Conservation (phyloP, 805 yeast genomes). For the Metschnikowia henanensis region DNA sequence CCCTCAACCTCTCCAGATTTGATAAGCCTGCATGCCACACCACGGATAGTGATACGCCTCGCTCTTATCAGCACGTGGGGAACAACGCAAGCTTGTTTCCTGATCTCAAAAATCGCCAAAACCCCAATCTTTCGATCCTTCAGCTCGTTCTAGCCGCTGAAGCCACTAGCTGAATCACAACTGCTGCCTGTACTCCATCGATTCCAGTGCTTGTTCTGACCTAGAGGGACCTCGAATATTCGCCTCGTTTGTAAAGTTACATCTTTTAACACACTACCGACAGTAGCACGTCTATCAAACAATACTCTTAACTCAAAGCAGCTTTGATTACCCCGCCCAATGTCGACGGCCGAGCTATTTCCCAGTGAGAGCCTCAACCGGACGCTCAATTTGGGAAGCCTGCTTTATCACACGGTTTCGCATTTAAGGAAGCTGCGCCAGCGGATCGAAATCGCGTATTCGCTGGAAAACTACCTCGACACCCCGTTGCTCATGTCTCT, state of each 20-base stretch:
- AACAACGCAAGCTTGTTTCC: not conserved
- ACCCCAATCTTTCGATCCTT: too few relatives aligned
- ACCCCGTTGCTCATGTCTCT: constrained; percentile 33
- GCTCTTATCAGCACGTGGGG: constrained; percentile 4
- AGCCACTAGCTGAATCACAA: too few relatives aligned
- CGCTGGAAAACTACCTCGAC: constrained; percentile 28
- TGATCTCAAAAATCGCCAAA: not conserved
- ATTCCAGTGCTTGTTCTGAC: too few relatives aligned
- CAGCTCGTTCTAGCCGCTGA: too few relatives aligned
- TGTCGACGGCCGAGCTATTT: constrained; percentile 16
- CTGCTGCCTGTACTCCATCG: too few relatives aligned
- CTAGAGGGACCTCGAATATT: too few relatives aligned
- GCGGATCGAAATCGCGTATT: constrained; percentile 30
- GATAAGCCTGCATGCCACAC: constrained; percentile 1
- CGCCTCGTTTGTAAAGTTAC: too few relatives aligned
- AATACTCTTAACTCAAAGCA: not conserved
- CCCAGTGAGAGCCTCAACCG: constrained; percentile 42
- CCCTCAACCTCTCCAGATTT: not conserved
- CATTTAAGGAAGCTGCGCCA: constrained; percentile 27
- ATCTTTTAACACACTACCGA: too few relatives aligned
- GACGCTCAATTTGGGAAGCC: constrained; percentile 28
- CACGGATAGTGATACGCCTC: not conserved
- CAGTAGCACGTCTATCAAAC: too few relatives aligned
- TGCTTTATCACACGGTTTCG: constrained; percentile 29
- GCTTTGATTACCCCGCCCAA: not conserved